Conservation (phyloP, 2,329 filamentous ascomycete species). For the Fusarium nematophilum region DNA sequence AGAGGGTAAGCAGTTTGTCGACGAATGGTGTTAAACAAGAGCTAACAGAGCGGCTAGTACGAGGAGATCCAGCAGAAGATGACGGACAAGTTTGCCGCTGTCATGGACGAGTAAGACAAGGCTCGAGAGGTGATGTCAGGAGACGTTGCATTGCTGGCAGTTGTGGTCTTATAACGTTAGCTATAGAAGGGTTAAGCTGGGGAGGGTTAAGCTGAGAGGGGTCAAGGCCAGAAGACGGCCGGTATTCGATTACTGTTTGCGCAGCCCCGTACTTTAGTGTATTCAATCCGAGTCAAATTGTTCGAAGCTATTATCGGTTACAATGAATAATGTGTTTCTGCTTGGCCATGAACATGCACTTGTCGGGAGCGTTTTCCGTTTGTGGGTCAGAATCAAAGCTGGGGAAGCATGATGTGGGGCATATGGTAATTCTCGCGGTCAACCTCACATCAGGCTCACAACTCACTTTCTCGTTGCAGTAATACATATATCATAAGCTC, state of each 20-base stretch:
- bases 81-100: conserved; percentile 97
- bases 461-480: too few relatives aligned
- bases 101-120: conserved; percentile 84
- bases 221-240: conserved; percentile 38
- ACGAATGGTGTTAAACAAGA: neutral
- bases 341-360: neutral
- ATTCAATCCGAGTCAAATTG: conserved; percentile 44
- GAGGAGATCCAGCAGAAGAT: conserved; percentile 91
- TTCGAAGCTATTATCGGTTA: conserved; percentile 28
- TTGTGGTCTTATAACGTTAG: conserved; percentile 33
- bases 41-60: conserved; percentile 72
- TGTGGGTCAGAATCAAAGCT: conserved; percentile 23
- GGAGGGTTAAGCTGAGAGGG: conserved; percentile 35
- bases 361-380: neutral
- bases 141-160: conserved; percentile 35
- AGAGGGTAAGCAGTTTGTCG: conserved; percentile 75
- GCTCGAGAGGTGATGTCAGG: conserved; percentile 24
- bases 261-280: conserved; percentile 44
- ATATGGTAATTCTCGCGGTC: conserved; percentile 20
- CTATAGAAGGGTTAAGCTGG: conserved; percentile 45
- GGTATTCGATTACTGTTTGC: conserved; percentile 42
- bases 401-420: conserved; percentile 34
- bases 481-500: too few relatives aligned
- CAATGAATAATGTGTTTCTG: conserved; percentile 1
- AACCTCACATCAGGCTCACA: conserved; percentile 3